Evolutionary conservation across 2,329 filamentous ascomycete species (phyloP), one percentile per base, ranked within the genome.

Genomic region (Penicillium digitatum): DNA sequence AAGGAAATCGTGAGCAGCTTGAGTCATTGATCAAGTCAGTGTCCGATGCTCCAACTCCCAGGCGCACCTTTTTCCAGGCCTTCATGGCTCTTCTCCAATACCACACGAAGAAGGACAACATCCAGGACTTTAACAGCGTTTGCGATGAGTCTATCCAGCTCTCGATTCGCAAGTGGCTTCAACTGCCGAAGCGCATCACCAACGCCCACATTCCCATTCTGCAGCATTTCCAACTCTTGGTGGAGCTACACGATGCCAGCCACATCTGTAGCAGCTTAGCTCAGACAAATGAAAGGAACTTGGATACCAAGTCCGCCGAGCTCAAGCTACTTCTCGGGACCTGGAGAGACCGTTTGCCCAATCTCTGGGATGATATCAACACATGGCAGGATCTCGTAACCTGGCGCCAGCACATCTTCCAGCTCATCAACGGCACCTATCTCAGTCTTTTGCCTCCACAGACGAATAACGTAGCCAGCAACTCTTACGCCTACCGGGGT

Each of bases 341-440:
- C 8, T 99, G 94, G 94, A 86, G 94, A 55, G 94, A 99, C 70
- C 85, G 94, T 46, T 78, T 99, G 49, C 94, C 94, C 1, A 99
- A 99, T 69, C 88, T 96, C 3, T 99, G 94, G 94, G 94, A 99
- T 71, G 94, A 99, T 72, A 99, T 99, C 73, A 96, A 95, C 61
- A 90, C 94, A 37, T 99, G 94, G 94, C 94, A 99, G 72, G 95
- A 99, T 70, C 79, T 99, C 38, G 94, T 99, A n/a, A 99, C 94
- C 1, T 99, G 94, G 94, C 86, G 94, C 63, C 95, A 99, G 71
- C 94, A 99, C 73, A 96, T 99, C 57, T 99, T 99, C 78, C 88
- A 91, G 54, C 82, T 99, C 24, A 97, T 99, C 76, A 99, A 99
- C 71, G 85, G 84, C 46, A 96, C 91, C 0, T 99, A 99, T 69